Conservation (phyloP, 148 eudicot genomes). For the Polygonum maritimum region DNA sequence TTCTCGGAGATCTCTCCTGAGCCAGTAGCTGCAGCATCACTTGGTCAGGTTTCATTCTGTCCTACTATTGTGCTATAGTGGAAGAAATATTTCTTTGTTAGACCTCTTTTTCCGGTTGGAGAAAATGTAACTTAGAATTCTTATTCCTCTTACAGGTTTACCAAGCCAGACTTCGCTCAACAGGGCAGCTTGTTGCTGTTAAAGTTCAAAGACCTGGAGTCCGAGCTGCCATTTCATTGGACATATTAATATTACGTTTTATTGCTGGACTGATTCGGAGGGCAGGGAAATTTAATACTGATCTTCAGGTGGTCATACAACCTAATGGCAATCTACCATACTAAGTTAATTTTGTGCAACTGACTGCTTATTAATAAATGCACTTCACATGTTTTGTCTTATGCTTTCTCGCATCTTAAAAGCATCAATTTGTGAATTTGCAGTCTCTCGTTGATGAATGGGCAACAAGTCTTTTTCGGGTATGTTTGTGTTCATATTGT, state of each 20-base stretch:
- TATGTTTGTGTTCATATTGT: constrained; percentile 18
- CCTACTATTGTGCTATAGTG: constrained; percentile 5
- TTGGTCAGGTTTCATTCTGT: constrained; percentile 64
- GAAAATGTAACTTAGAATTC: not conserved
- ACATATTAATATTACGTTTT: constrained; percentile 75
- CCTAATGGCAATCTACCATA: not conserved
- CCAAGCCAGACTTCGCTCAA: constrained; percentile 62
- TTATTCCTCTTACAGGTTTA: constrained; percentile 45
- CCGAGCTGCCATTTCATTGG: constrained; percentile 87
- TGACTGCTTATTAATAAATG: not conserved
- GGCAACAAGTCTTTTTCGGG: constrained; percentile 98
- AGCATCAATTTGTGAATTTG: constrained; percentile 17
- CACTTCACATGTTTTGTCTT: not conserved
- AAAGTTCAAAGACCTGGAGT: constrained; percentile 98
- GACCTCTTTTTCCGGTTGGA: not conserved
- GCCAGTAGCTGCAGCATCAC: constrained; percentile 97
- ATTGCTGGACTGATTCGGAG: constrained; percentile 63
- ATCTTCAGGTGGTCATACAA: constrained; percentile 63
- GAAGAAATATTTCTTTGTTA: not conserved
- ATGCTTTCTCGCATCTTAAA: not conserved
- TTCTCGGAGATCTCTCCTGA: constrained; percentile 82
- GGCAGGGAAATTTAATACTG: constrained; percentile 81
- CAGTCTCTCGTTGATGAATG: constrained; percentile 96
- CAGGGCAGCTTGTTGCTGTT: constrained; percentile 74
- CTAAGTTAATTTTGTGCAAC: not conserved